These are phyloP conservation scores for Cyclanthera cordifolia DNA, from an alignment of 306 rosid genomes.

Conservation along the genomic window DNA sequence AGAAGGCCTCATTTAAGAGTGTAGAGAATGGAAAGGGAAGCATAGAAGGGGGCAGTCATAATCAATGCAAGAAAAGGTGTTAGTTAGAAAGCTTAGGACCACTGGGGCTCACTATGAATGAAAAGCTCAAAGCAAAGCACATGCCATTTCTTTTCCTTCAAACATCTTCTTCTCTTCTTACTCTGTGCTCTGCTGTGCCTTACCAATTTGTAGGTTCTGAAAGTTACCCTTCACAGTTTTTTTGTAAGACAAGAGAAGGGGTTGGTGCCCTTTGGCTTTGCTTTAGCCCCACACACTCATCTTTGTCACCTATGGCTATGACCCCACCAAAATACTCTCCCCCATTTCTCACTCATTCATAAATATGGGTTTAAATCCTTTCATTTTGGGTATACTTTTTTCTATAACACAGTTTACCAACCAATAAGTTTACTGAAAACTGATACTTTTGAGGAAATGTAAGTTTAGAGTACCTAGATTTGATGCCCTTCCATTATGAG, in stretches of 20 bases:
- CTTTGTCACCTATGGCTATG: background rate
- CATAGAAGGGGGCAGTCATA: background rate
- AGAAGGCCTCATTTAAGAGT: conserved; percentile 6
- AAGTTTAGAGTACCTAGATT: background rate
- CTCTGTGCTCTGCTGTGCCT: conserved; percentile 7
- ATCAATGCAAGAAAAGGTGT: conserved; percentile 9
- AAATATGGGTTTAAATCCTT: conserved; percentile 2
- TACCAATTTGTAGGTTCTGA: conserved; percentile 2
- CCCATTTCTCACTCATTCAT: background rate
- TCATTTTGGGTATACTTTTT: background rate
- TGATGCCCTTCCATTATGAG: background rate
- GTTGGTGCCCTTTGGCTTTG: background rate
- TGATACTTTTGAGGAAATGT: background rate
- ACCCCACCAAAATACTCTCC: conserved; percentile 1
- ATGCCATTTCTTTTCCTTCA: conserved; percentile 3
- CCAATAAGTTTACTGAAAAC: background rate
- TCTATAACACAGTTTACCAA: background rate
- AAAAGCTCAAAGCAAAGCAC: conserved; percentile 10
- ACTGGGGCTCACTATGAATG: background rate
- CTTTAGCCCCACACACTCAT: conserved; percentile 1
- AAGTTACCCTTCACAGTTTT: conserved; percentile 5
- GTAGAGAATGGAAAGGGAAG: background rate
- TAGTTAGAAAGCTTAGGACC: conserved; percentile 13
- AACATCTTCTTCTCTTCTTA: conserved; percentile 1
- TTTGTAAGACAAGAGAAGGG: background rate